These are phyloP conservation scores for Naumovozyma dairenensis DNA, from an alignment of 805 yeast species.

Conservation along the genomic window DNA sequence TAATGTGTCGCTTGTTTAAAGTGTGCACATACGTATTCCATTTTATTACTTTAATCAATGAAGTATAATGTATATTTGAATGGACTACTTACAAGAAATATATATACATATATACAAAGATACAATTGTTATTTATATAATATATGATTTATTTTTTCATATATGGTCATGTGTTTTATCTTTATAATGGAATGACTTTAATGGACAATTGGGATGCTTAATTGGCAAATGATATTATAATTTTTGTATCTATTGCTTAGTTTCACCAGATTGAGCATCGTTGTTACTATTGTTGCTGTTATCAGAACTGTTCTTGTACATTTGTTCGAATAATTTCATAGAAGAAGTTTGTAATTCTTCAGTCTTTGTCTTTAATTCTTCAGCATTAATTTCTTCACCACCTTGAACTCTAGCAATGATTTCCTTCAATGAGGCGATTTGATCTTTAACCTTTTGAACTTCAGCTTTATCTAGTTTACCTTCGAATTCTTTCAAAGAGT, in stretches of 20 bases:
- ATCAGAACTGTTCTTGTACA: slow-evolving; percentile 28
- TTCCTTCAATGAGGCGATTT: slow-evolving; percentile 51
- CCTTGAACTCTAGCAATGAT: slow-evolving; percentile 55
- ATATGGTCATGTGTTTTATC: no score
- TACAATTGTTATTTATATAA: no score
- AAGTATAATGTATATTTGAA: not conserved
- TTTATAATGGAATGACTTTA: no score
- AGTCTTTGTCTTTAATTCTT: slow-evolving; percentile 58
- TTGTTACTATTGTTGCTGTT: not conserved
- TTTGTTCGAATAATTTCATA: slow-evolving; percentile 64
- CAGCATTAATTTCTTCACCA: slow-evolving; percentile 46
- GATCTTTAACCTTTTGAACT: slow-evolving; percentile 39
- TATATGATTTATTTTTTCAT: no score
- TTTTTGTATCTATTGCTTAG: slow-evolving; percentile 6
- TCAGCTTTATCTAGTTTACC: slow-evolving; percentile 47
- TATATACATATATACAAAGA: slow-evolving; percentile 4
- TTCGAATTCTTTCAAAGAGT: slow-evolving; percentile 65
- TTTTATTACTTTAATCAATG: no score
- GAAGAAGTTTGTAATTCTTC: slow-evolving; percentile 69
- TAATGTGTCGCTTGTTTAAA: no score
- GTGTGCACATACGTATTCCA: no score
- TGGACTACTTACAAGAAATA: slow-evolving; percentile 11
- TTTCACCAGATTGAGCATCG: slow-evolving; percentile 7
- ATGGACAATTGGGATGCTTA: not conserved
- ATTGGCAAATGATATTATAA: not conserved